Evolutionary conservation across 306 rosid genomes (phyloP).

Genomic region (Castanea mollissima): DNA sequence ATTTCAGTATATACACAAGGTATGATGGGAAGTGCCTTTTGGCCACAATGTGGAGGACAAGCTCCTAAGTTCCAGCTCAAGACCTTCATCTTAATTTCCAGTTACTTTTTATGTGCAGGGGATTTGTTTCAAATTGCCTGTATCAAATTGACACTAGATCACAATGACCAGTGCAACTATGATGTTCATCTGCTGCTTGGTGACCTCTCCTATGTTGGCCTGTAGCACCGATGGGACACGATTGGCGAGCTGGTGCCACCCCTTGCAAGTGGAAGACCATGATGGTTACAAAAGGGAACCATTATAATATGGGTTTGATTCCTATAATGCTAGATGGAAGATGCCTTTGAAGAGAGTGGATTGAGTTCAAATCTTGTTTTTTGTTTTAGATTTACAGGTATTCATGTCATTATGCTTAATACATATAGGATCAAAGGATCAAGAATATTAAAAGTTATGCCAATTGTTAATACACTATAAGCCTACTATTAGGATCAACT

Average conservation of each 20-base stretch:
- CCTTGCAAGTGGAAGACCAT: constrained; percentile 83
- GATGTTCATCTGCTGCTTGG: constrained; percentile 89
- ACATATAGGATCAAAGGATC: constrained; percentile 35
- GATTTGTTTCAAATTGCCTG: constrained; percentile 89
- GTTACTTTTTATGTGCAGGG: constrained; percentile 80
- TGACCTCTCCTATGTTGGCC: constrained; percentile 82
- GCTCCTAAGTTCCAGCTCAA: constrained; percentile 72
- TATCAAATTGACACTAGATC: constrained; percentile 81
- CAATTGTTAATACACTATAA: too few species aligned
- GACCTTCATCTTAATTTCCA: constrained; percentile 83
- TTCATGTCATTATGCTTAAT: constrained; percentile 81
- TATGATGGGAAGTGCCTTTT: constrained; percentile 37
- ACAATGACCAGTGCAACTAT: constrained; percentile 68
- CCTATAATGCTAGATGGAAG: constrained; percentile 87
- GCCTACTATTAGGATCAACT: too few species aligned
- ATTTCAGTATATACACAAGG: too few species aligned
- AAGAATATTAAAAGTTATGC: too few species aligned
- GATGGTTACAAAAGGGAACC: constrained; percentile 98
- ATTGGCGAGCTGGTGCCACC: constrained; percentile 89
- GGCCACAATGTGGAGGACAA: constrained; percentile 72
- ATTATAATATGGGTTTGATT: constrained; percentile 64
- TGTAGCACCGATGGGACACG: constrained; percentile 78
- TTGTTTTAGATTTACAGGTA: constrained; percentile 79
- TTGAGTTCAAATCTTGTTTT: constrained; percentile 85
- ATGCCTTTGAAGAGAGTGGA: constrained; percentile 89